Percentiles rank a stretch among this genome's conserved stretches.
phyloP scores from a whole-genome alignment of 495 filamentous ascomycete species.

The Aspergillus olivimuriae region DNA sequence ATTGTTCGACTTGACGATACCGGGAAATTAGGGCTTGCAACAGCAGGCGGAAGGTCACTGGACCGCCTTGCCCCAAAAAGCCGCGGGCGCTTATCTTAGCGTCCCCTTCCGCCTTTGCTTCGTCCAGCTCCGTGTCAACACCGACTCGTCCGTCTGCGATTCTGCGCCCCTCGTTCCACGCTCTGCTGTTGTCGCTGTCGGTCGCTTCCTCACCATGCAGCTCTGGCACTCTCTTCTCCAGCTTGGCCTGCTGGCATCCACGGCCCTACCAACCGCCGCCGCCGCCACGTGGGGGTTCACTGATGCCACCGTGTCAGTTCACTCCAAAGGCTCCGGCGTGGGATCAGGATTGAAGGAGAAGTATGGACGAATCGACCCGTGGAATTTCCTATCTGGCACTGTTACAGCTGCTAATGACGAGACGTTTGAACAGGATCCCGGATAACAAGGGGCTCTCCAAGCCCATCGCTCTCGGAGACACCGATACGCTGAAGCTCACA shows the following conservation, averaged over 20 bases:
- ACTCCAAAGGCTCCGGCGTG: constrained; percentile 61
- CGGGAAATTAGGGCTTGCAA: constrained; percentile 32
- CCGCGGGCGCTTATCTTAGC: constrained; percentile 20
- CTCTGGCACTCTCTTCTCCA: constrained; percentile 35
- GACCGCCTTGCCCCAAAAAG: constrained; percentile 25
- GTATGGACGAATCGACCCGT: constrained; percentile 40
- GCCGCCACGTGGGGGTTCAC: constrained; percentile 79
- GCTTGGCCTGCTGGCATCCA: constrained; percentile 34
- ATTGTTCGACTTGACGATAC: constrained; percentile 18
- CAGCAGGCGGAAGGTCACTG: constrained; percentile 23
- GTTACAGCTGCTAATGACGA: neutral
- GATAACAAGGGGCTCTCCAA: constrained; percentile 56
- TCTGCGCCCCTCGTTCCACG: too few relatives aligned
- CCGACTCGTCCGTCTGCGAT: too few relatives aligned
- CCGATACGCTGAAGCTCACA: constrained; percentile 74
- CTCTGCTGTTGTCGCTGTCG: too few relatives aligned
- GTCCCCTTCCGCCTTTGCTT: constrained; percentile 6
- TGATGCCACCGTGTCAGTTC: constrained; percentile 75
- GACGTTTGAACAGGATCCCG: constrained; percentile 46
- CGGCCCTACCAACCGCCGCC: constrained; percentile 40
- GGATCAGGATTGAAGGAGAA: constrained; percentile 63
- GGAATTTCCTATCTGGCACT: too few relatives aligned
- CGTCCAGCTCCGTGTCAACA: constrained; percentile 1
- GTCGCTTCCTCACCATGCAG: constrained; percentile 29
- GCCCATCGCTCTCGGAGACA: constrained; percentile 55